Evolutionary conservation across 1,284 basidiomycete species (phyloP), one percentile per base, ranked within the genome.

Genomic region (Ustilago sp.): DNA sequence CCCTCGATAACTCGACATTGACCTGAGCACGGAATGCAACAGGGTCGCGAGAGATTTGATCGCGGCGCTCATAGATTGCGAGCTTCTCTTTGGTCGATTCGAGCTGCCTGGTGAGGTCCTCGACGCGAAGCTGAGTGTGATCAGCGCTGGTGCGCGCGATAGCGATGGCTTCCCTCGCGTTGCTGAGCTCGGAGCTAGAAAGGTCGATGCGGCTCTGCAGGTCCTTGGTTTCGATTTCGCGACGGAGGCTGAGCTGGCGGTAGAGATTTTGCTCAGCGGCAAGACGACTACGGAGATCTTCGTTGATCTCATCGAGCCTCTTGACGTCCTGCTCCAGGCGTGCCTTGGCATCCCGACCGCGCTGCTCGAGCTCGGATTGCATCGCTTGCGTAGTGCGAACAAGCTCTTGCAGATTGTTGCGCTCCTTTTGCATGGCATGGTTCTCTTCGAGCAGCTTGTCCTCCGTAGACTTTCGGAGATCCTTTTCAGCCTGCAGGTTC

Each of bases 301-400:
- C 90, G 52, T 92, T 93, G 75, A 68, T 63, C 36, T 74, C 69
- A 35, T 80, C 75, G 60, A 95, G 87, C 85, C 92, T 89, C 78
- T 93, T 90, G 41, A 95, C 87, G 74, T 94, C 91, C 68, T 88
- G 90, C 86, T 97, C 94, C 36, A 96, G 87, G 17, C 93, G 90
- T 28, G 90, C 88, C 13, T 92, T 89, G 80, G 94, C 92, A 71
- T 94, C 94, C 79, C 91, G 90, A 11, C 91, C 91, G 0, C 92
- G 92, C 43, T 91, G 89, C 82, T 96, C 94, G 15, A 93, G 89
- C 82, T 97, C 94, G 63, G 90, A 90, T 80, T 94, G 93, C 91
- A 98, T 94, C 81, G 90, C 92, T 86, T 94, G 93, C 34, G 95
- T 91, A 80, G 93, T 95, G 31, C 90, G 88, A 89, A 97, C 93